These are phyloP conservation scores for Penicillium pulvis DNA, from an alignment of 495 filamentous ascomycete genomes.

Conservation along the genomic window DNA sequence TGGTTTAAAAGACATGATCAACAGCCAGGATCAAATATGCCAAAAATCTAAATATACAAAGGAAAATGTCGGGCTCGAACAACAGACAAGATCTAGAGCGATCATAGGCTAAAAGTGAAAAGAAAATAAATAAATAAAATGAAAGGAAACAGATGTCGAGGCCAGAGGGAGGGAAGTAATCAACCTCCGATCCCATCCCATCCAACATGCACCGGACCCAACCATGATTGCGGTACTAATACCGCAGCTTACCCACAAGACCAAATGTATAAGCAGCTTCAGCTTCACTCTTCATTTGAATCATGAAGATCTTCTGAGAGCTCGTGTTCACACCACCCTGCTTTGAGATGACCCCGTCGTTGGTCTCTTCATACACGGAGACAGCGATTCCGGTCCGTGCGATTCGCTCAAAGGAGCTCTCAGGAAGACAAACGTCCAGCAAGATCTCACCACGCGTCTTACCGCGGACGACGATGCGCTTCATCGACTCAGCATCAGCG, in stretches of 20 bases:
- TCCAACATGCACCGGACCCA: slow-evolving; percentile 14
- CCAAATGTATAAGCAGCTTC: slow-evolving; percentile 64
- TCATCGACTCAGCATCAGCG: slow-evolving; percentile 56
- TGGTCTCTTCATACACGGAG: slow-evolving; percentile 80
- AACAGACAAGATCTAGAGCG: background rate
- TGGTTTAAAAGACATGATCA: slow-evolving; percentile 9
- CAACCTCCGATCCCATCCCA: background rate
- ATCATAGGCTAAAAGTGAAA: slow-evolving; percentile 8
- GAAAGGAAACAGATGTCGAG: background rate
- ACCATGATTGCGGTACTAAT: slow-evolving; percentile 34
- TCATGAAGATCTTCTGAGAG: slow-evolving; percentile 76
- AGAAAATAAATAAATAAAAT: slow-evolving; percentile 6
- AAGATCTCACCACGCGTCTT: slow-evolving; percentile 68
- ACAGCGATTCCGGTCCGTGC: slow-evolving; percentile 83
- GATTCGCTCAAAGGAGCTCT: slow-evolving; percentile 80
- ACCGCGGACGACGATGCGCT: slow-evolving; percentile 75
- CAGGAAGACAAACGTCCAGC: slow-evolving; percentile 81
- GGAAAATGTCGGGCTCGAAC: background rate
- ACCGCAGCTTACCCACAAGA: slow-evolving; percentile 60
- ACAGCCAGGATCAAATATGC: slow-evolving; percentile 7
- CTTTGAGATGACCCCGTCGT: slow-evolving; percentile 62
- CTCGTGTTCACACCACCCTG: slow-evolving; percentile 71
- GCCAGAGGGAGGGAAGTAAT: slow-evolving; percentile 2
- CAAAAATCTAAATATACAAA: slow-evolving; percentile 21
- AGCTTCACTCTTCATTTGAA: slow-evolving; percentile 71